phyloP scores from a whole-genome alignment of 2,329 filamentous ascomycete species.

The Sporothrix schenckii region DNA sequence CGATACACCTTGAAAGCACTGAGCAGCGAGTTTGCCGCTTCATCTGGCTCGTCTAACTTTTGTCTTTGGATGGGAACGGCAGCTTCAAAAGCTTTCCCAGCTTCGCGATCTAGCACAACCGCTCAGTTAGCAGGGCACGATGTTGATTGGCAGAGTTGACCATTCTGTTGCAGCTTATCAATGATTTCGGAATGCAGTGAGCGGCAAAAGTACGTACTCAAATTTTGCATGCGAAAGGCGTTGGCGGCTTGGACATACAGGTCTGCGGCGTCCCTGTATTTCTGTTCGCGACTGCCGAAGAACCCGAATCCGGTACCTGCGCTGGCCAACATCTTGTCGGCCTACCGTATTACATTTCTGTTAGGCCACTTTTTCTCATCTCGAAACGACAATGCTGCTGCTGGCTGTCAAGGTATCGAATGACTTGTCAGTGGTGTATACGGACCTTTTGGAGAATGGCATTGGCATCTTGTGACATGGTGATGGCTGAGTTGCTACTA shows the following conservation, averaged over 20 bases:
- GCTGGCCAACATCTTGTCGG: conserved; percentile 77
- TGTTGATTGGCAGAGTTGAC: not conserved
- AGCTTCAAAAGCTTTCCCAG: conserved; percentile 82
- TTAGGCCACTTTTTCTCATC: not conserved
- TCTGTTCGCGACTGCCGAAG: conserved; percentile 84
- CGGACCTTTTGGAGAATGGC: conserved; percentile 76
- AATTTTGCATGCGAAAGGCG: conserved; percentile 84
- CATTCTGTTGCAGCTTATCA: not conserved
- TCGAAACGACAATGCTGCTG: not conserved
- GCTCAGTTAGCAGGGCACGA: conserved; percentile 6
- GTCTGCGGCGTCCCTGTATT: conserved; percentile 86
- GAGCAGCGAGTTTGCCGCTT: conserved; percentile 82
- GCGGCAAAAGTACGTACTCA: conserved; percentile 58
- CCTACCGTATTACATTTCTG: conserved; percentile 55
- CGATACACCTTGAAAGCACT: conserved; percentile 96
- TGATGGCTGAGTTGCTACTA: not conserved
- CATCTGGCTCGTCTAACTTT: conserved; percentile 86
- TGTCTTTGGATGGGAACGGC: conserved; percentile 79
- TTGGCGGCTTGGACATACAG: conserved; percentile 87
- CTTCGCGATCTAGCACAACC: conserved; percentile 68
- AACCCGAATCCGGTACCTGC: conserved; percentile 83
- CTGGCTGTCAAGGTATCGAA: not conserved
- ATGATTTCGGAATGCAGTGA: not conserved
- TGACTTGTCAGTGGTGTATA: conserved; percentile 18
- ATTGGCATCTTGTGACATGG: conserved; percentile 64